These are phyloP conservation scores for Coelastrella sp. DNA, from an alignment of 139 green algal species.

Conservation along the genomic window DNA sequence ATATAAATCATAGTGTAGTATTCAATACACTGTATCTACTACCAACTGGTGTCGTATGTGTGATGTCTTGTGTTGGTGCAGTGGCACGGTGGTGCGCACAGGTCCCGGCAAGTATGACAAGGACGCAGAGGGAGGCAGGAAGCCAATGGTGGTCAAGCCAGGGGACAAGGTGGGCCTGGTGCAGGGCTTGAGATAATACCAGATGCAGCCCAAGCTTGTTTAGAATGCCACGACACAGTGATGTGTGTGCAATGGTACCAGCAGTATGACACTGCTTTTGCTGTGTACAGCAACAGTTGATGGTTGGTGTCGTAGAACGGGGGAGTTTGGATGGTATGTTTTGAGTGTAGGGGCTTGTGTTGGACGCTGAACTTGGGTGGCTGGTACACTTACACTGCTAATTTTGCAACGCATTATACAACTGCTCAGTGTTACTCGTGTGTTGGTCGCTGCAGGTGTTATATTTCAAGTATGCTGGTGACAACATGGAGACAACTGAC, in stretches of 20 bases:
- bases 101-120: conserved; percentile 83
- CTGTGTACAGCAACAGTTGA: not conserved
- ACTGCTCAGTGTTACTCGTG: too few relatives aligned
- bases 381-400: too few relatives aligned
- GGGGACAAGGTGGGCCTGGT: conserved; percentile 60
- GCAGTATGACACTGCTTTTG: not conserved
- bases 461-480: conserved; percentile 93
- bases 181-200: too few relatives aligned
- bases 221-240: not conserved
- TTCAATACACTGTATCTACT: too few relatives aligned
- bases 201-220: too few relatives aligned
- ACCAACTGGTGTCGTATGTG: not conserved
- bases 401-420: too few relatives aligned
- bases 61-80: not conserved
- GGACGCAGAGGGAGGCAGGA: conserved; percentile 73
- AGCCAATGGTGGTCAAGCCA: conserved; percentile 65
- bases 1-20: too few relatives aligned
- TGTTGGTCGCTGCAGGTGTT: conserved; percentile 66
- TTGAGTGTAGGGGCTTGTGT: too few relatives aligned
- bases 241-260: not conserved
- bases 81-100: conserved; percentile 59
- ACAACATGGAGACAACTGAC: conserved; percentile 89
- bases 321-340: too few relatives aligned
- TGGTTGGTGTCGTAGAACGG: not conserved
- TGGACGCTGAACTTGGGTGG: too few relatives aligned